Evolutionary conservation across 1,284 basidiomycete genomes (phyloP), one percentile per base, ranked within the genome.

Genomic region (Naganishia liquefaciens): DNA sequence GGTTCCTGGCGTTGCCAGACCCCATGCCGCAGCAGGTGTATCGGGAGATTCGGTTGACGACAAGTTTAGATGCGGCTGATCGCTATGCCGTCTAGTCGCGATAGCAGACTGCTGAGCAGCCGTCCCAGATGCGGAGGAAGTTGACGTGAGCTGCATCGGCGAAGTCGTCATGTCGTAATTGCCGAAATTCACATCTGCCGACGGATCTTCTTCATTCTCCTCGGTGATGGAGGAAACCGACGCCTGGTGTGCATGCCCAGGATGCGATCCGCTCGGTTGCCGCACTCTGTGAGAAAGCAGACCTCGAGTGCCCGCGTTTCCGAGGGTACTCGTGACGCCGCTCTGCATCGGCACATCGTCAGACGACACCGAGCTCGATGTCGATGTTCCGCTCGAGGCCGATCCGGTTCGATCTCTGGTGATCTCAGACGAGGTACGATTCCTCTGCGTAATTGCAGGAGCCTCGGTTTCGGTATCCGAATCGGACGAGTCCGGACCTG

Each of bases 401-500:
- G 57, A 40, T 10, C 44, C 37, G 19, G 33, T 53, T 23, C 51
- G 33, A 33, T 53, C 30, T 33, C 51, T 30, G 1, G 27, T 6
- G 1, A 13, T 13, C n/a, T 30, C 30, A 33, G 30, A 21, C 15
- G 28, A 21, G 13, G 30, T 21, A 3, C 19, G 46, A 23, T 25
- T n/a, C n/a, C 21, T 30, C 4, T 33, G n/a, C 19, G 19, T 23
- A 5, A 27, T 23, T 9, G 33, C 33, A 17, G 49, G 17, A 6
- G 50, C 46, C 52, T 69, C 66, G 6, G 66, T 68, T 43, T 73
- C 73, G 0, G 71, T 70, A 15, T 73, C 73, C 5, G 65, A 68
- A 43, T 68, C 70, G 4, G 50, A 52, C 15, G 60, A 62, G 17
- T 17, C 37, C 15, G 21, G 42, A 13, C 50, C 49, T 6, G 40